Conservation (phyloP, 306 rosid genomes). For the Trifolium fragiferum region DNA sequence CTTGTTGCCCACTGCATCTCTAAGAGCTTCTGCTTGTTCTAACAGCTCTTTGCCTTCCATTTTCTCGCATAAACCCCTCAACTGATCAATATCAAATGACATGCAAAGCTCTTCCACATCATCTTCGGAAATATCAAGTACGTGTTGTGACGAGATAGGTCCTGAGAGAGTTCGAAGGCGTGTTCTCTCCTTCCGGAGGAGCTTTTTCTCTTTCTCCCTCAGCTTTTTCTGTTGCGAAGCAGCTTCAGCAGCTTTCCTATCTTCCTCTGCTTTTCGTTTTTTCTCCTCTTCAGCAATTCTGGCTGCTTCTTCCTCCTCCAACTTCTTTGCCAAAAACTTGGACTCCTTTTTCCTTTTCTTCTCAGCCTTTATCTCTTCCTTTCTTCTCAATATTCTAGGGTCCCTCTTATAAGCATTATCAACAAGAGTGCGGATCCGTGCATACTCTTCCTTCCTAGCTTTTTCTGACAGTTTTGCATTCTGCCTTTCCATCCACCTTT, state of each 20-base stretch:
- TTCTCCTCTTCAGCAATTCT: conserved; percentile 88
- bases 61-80: conserved; percentile 74
- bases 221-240: conserved; percentile 79
- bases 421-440: conserved; percentile 80
- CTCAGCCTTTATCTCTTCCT: conserved; percentile 87
- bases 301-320: conserved; percentile 92
- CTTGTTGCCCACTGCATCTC: conserved; percentile 56
- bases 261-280: conserved; percentile 77
- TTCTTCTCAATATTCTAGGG: conserved; percentile 86
- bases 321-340: conserved; percentile 71
- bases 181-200: conserved; percentile 86
- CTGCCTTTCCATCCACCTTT: conserved; percentile 99
- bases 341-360: conserved; percentile 91
- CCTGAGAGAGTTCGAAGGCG: conserved; percentile 80
- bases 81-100: conserved; percentile 63
- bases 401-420: conserved; percentile 96
- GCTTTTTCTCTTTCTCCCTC: conserved; percentile 95
- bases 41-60: conserved; percentile 64
- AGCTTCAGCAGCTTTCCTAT: conserved; percentile 75
- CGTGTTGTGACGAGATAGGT: conserved; percentile 54
- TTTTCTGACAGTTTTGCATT: conserved; percentile 90
- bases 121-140: conserved; percentile 64
- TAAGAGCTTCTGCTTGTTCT: conserved; percentile 64
- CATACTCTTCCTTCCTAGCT: conserved; percentile 94
- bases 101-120: conserved; percentile 83